Evolutionary conservation across 352 stramenopile genomes (phyloP).

Genomic region (Pythium dissimile): DNA sequence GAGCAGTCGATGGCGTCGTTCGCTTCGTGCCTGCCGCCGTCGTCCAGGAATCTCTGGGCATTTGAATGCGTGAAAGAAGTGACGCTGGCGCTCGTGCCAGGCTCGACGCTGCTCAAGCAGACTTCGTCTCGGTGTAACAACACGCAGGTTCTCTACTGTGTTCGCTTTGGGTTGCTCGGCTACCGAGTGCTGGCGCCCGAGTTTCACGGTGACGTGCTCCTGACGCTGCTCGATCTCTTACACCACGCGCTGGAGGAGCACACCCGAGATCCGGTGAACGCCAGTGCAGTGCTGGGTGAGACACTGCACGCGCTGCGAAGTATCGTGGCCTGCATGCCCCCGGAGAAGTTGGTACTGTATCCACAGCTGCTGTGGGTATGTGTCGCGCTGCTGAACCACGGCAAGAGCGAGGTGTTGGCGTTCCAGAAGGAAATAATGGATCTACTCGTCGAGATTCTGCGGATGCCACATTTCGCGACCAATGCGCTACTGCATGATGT

Average conservation of each 20-base stretch:
- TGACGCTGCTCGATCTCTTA: conserved; percentile 53
- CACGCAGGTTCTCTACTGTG: conserved; percentile 26
- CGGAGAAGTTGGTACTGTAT: conserved; percentile 55
- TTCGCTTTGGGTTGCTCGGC: conserved; percentile 50
- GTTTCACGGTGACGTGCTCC: conserved; percentile 62
- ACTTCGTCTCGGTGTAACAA: conserved; percentile 27
- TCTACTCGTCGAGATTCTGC: conserved; percentile 42
- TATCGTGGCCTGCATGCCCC: conserved; percentile 47
- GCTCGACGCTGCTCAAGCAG: conserved; percentile 15
- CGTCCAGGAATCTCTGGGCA: conserved; percentile 38
- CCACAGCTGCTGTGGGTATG: conserved; percentile 74
- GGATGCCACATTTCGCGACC: conserved; percentile 43
- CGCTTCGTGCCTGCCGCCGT: conserved; percentile 25
- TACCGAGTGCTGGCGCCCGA: conserved; percentile 42
- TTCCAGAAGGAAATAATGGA: conserved; percentile 28
- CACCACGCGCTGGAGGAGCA: conserved; percentile 43
- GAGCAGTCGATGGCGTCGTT: conserved; percentile 18
- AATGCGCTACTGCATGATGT: conserved; percentile 41
- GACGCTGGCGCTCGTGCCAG: conserved; percentile 33
- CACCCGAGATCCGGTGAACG: conserved; percentile 8
- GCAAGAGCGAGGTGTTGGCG: conserved; percentile 9
- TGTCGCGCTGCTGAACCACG: conserved; percentile 65
- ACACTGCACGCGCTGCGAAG: conserved; percentile 38
- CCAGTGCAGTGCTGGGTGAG: conserved; percentile 34
- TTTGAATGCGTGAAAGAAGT: conserved; percentile 62